Percentiles rank a stretch among this genome's conserved stretches.
These are phyloP conservation scores for Leccinum olivaceopallidum DNA, from an alignment of 768 basidiomycete species.

Conservation along the genomic window DNA sequence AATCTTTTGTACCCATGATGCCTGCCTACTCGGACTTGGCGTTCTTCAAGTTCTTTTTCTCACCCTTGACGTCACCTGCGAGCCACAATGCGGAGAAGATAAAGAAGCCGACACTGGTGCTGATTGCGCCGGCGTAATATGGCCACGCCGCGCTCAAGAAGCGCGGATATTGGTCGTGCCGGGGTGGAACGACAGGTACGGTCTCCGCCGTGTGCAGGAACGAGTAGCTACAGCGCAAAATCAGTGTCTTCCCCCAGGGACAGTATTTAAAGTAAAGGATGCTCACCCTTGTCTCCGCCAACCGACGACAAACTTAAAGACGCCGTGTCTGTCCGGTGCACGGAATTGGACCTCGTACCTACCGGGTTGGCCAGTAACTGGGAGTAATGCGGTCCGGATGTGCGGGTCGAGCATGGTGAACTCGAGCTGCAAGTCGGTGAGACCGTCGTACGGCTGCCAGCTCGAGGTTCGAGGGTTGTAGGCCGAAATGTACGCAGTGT, in stretches of 20 bases:
- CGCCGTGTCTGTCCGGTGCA: slow-evolving; percentile 93
- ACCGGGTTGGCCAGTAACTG: slow-evolving; percentile 57
- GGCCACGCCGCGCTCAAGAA: slow-evolving; percentile 97
- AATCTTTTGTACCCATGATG: slow-evolving; percentile 5
- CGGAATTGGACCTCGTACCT: slow-evolving; percentile 84
- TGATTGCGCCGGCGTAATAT: slow-evolving; percentile 89
- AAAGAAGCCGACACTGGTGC: slow-evolving; percentile 83
- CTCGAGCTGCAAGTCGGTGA: slow-evolving; percentile 86
- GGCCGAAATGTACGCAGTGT: slow-evolving; percentile 68
- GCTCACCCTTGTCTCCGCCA: slow-evolving; percentile 86
- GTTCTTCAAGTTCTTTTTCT: slow-evolving; percentile 47
- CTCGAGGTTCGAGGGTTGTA: slow-evolving; percentile 52
- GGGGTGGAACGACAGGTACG: slow-evolving; percentile 87
- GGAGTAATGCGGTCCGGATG: slow-evolving; percentile 73
- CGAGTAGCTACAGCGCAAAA: slow-evolving; percentile 53
- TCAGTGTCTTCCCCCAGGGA: not conserved
- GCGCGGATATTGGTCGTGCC: slow-evolving; percentile 94
- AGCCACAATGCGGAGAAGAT: slow-evolving; percentile 88
- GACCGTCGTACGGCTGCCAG: slow-evolving; percentile 74
- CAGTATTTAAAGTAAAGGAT: not conserved
- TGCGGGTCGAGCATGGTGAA: slow-evolving; percentile 99
- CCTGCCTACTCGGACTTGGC: slow-evolving; percentile 30
- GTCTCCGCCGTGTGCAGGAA: slow-evolving; percentile 71
- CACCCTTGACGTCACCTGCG: slow-evolving; percentile 73
- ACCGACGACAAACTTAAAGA: slow-evolving; percentile 95